These are phyloP conservation scores for Artomyces pyxidatus DNA, from an alignment of 768 basidiomycete species.

Conservation along the genomic window DNA sequence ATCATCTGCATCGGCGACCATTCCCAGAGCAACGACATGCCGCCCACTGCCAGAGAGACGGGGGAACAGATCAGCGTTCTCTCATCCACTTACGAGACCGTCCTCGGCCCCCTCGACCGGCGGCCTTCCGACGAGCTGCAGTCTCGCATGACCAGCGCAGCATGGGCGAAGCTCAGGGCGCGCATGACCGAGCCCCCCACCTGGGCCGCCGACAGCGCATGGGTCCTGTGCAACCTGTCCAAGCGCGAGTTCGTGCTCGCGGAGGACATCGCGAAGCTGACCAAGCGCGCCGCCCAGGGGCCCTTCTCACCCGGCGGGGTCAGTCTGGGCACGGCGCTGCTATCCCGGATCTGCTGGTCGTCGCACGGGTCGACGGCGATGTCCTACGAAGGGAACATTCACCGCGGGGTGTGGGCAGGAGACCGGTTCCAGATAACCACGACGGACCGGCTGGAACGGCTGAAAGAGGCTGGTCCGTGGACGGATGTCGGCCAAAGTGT, in stretches of 20 bases:
- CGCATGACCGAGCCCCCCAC: background rate
- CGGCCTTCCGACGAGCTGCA: too few relatives aligned
- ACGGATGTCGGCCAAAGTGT: background rate
- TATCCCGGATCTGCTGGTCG: slow-evolving; percentile 16
- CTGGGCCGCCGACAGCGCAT: background rate
- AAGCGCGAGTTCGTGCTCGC: slow-evolving; percentile 5
- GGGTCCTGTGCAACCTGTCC: slow-evolving; percentile 9
- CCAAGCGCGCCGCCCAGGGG: background rate
- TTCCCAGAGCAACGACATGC: too few relatives aligned
- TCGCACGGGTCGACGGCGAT: slow-evolving; percentile 3
- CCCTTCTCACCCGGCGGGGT: background rate
- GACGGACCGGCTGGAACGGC: slow-evolving; percentile 1
- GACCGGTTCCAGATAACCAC: slow-evolving; percentile 15
- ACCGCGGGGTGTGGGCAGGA: slow-evolving; percentile 18
- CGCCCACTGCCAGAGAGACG: too few relatives aligned
- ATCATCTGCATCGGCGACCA: too few relatives aligned
- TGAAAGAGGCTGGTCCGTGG: background rate
- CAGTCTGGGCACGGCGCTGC: slow-evolving; percentile 6
- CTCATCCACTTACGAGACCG: too few relatives aligned
- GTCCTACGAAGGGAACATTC: slow-evolving; percentile 10
- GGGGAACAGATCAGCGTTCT: too few relatives aligned
- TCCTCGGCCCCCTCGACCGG: too few relatives aligned
- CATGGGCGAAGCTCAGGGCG: too few relatives aligned
- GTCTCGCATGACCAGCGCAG: too few relatives aligned
- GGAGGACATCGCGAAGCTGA: background rate